These are phyloP conservation scores for Anisodus tanguticus DNA, from an alignment of 257 asterid genomes.

Conservation along the genomic window DNA sequence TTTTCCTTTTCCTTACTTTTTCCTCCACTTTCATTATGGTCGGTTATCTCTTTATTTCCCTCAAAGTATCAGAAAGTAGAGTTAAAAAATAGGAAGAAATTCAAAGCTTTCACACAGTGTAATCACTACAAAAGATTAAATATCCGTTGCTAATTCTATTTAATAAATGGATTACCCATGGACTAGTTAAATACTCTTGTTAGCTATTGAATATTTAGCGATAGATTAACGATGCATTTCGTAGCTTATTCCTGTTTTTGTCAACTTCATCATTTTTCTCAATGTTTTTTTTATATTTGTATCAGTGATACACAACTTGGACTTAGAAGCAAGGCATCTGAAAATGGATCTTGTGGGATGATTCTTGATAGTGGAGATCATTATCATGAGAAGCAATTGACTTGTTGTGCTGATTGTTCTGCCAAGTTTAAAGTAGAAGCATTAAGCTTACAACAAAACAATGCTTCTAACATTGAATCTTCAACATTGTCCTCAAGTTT, in stretches of 20 bases:
- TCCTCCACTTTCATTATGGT: constrained; percentile 18
- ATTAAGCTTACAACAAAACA: constrained; percentile 33
- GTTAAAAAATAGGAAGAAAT: background rate
- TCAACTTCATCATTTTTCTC: background rate
- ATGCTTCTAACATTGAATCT: constrained; percentile 38
- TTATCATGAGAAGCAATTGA: constrained; percentile 40
- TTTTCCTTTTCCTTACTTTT: background rate
- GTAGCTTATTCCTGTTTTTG: background rate
- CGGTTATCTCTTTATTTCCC: background rate
- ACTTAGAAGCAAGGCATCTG: constrained; percentile 37
- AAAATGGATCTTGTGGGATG: constrained; percentile 38
- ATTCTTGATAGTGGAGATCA: constrained; percentile 36
- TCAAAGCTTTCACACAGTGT: background rate
- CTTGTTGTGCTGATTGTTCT: constrained; percentile 56
- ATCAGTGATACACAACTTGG: constrained; percentile 44
- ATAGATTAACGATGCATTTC: background rate
- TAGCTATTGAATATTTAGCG: background rate
- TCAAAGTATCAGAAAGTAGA: background rate
- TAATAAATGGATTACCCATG: background rate
- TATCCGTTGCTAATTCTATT: background rate
- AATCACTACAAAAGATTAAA: background rate
- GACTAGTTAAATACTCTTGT: background rate
- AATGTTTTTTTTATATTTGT: background rate
- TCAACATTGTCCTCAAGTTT: constrained; percentile 47
- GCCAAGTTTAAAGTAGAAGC: constrained; percentile 54